Evolutionary conservation across 2,329 filamentous ascomycete species (phyloP), one percentile per base, ranked within the genome.

Genomic region (Tolypocladium capitatum): DNA sequence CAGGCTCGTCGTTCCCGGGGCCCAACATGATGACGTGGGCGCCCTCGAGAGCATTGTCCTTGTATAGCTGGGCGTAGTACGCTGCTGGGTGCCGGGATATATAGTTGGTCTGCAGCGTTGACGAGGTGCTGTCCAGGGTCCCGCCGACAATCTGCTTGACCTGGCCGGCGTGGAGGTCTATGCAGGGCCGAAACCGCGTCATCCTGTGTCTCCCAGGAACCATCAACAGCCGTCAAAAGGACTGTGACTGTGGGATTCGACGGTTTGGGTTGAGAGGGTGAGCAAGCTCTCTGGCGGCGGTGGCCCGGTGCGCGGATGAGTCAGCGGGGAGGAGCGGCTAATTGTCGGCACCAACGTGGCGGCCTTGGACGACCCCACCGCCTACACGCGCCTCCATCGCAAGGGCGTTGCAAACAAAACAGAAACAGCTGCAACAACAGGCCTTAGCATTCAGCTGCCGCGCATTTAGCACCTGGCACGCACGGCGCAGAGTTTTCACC

Each of bases 61-160:
- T 79, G 74, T 98, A 98, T 18, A 97, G 73, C 49, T 72, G 68
- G 32, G 90, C 86, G 64, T 87, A 98, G 69, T 95, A 76, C 4
- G 78, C 77, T 2, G 92, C 81, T 10, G 90, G 84, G 52, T 91
- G 81, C 44, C 82, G 78, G 10, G 92, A 96, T 51, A 95, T 84
- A 70, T 88, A 90, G 68, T 98, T 98, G 43, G 91, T 97, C 69
- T 88, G 84, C 48, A 97, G 75, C 48, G 78, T 73, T 7, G 74
- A 64, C 1, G 78, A 77, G 9, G 74, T 65, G 62, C 77, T 77
- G 68, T 84, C 84, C 52, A 98, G 77, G 2, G 92, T 97, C 50
- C 92, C 91, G 56, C 92, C 92, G 36, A 98, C 90, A 57, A 98
- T 98, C 67, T 98, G 92, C 72, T 98, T 98, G 50, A 98, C 92